Evolutionary conservation across 176 grass and related monocot genomes (phyloP).

Genomic region (Hyparrhenia diplandra): DNA sequence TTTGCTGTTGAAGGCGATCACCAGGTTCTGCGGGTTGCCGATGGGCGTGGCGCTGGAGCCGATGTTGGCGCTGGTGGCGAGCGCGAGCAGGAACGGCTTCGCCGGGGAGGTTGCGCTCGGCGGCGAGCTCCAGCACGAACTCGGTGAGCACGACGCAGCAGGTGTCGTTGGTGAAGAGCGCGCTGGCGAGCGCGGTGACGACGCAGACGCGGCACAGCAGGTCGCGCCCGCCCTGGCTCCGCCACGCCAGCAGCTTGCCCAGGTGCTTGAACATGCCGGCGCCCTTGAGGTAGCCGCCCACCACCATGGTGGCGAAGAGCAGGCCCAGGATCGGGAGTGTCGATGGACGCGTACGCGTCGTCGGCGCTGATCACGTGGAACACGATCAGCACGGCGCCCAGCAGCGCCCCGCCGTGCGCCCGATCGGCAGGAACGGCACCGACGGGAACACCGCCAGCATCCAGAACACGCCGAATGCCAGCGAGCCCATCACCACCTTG

Average conservation of each 20-base stretch:
- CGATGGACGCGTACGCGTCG: slow-evolving; percentile 78
- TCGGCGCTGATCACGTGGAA: slow-evolving; percentile 75
- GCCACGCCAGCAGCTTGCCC: no score
- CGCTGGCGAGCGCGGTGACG: slow-evolving; percentile 72
- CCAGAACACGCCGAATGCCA: slow-evolving; percentile 86
- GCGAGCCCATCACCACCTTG: slow-evolving; percentile 62
- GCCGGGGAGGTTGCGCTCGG: slow-evolving; percentile 64
- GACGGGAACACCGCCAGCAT: slow-evolving; percentile 92
- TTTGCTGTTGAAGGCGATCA: slow-evolving; percentile 87
- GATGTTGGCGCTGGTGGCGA: slow-evolving; percentile 38
- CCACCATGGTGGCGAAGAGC: no score
- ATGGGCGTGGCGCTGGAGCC: slow-evolving; percentile 85
- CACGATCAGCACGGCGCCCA: slow-evolving; percentile 72
- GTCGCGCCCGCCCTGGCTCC: no score
- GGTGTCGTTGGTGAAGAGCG: slow-evolving; percentile 88
- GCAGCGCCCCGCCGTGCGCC: slow-evolving; percentile 83
- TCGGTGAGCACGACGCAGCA: slow-evolving; percentile 90
- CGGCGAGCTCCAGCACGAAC: slow-evolving; percentile 82
- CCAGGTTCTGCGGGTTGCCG: slow-evolving; percentile 99
- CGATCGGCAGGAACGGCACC: slow-evolving; percentile 93
- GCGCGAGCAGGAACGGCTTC: slow-evolving; percentile 58
- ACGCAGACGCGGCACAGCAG: slow-evolving; percentile 67
- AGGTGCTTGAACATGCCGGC: no score
- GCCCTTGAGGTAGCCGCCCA: no score
- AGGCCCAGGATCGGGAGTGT: slow-evolving; percentile 39